A percentile compares a stretch with the other conserved stretches of the same genome.
phyloP scores from a whole-genome alignment of 345 rosid species.

The Rhizophora apiculata region DNA sequence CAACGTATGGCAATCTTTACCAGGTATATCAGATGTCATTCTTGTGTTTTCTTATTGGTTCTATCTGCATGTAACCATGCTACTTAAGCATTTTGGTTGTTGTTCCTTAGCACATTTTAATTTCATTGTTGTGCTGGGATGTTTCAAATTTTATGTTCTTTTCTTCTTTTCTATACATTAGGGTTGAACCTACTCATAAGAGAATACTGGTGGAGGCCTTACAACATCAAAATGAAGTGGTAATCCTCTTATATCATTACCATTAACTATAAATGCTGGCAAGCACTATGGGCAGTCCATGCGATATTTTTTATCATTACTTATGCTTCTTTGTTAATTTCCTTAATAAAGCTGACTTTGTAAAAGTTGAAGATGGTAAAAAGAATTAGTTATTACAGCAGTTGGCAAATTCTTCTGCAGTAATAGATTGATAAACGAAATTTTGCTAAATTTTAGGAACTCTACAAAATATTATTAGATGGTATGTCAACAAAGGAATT shows the following conservation, averaged over 20 bases:
- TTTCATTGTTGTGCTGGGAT: slow-evolving; percentile 8
- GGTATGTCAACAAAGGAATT: too few species aligned
- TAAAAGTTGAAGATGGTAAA: too few species aligned
- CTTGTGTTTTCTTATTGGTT: slow-evolving; percentile 2
- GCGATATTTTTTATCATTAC: too few species aligned
- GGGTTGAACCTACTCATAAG: slow-evolving; percentile 98
- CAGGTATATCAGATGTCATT: slow-evolving; percentile 40
- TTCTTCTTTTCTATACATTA: slow-evolving; percentile 15
- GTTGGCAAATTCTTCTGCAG: too few species aligned
- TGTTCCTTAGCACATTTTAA: background rate
- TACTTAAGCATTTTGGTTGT: background rate
- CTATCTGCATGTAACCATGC: background rate
- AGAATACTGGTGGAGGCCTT: slow-evolving; percentile 98
- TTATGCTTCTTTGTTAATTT: too few species aligned
- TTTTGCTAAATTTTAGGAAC: background rate
- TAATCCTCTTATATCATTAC: slow-evolving; percentile 26
- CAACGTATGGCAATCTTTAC: slow-evolving; percentile 89
- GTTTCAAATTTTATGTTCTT: slow-evolving; percentile 2
- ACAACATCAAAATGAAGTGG: slow-evolving; percentile 98
- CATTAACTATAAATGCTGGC: background rate
- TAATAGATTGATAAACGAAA: background rate
- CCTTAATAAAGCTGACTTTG: too few species aligned
- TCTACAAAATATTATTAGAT: too few species aligned
- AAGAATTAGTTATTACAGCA: too few species aligned
- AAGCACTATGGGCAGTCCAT: background rate